These are phyloP conservation scores for Paramecium pentaurelia DNA, from an alignment of 73 alveolate genomes.

Conservation along the genomic window DNA sequence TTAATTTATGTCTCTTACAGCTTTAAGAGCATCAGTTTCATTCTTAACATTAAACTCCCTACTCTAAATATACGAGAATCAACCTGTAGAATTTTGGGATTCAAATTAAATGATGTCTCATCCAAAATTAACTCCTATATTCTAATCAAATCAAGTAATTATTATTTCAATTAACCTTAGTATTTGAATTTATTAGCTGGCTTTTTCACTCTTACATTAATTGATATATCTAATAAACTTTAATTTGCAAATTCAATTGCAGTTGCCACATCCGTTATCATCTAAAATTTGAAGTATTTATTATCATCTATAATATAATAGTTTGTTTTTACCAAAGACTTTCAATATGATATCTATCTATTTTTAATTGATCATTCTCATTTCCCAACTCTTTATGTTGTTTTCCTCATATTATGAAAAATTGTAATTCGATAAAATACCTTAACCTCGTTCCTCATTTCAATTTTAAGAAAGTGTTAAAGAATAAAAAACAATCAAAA, in stretches of 20 bases:
- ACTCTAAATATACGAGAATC: neutral
- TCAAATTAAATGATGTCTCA: neutral
- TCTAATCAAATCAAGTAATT: neutral
- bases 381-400: neutral
- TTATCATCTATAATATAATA: neutral
- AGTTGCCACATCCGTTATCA: neutral
- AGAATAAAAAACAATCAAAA: neutral
- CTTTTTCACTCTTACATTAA: neutral
- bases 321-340: neutral
- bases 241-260: neutral
- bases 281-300: constrained; percentile 23
- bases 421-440: neutral
- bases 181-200: neutral
- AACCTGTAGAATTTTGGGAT: constrained; percentile 25
- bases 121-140: neutral
- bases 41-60: neutral
- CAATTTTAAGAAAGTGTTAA: neutral
- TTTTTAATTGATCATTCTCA: neutral
- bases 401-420: neutral
- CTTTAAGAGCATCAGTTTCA: constrained; percentile 24
- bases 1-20: neutral
- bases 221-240: neutral
- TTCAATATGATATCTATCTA: neutral
- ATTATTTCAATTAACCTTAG: neutral
- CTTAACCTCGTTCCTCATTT: neutral